phyloP scores from a whole-genome alignment of 1,139 yeast genomes.

The Blastobotrys proliferans region DNA sequence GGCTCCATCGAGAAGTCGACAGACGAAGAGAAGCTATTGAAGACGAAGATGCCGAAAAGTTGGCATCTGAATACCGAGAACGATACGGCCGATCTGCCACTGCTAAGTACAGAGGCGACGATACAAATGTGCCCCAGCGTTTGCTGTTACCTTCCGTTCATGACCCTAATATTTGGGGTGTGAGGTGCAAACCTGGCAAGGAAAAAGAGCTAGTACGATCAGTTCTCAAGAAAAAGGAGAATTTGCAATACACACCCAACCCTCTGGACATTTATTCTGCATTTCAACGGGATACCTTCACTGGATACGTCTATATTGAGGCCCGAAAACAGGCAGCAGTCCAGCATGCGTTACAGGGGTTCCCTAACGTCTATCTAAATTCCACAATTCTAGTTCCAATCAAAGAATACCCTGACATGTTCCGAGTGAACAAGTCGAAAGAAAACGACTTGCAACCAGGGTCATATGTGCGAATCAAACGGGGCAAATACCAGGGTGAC shows the following conservation, averaged over 20 bases:
- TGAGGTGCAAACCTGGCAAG: constrained; percentile 87
- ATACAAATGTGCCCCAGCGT: constrained; percentile 87
- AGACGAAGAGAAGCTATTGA: constrained; percentile 84
- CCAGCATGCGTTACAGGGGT: constrained; percentile 79
- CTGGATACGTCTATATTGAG: constrained; percentile 89
- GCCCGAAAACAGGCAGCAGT: constrained; percentile 94
- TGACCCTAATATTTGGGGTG: constrained; percentile 95
- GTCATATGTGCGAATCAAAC: constrained; percentile 80
- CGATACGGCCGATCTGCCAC: constrained; percentile 85
- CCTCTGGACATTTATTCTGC: constrained; percentile 81
- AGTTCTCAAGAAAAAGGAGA: constrained; percentile 70
- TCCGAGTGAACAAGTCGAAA: constrained; percentile 83
- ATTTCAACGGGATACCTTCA: constrained; percentile 89
- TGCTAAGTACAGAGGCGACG: constrained; percentile 82
- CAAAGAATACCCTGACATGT: constrained; percentile 88
- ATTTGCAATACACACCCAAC: constrained; percentile 55
- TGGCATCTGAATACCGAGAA: constrained; percentile 90
- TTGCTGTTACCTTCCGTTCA: constrained; percentile 90
- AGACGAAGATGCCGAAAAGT: constrained; percentile 91
- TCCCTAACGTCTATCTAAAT: constrained; percentile 72
- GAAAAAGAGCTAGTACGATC: constrained; percentile 89
- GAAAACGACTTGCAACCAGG: constrained; percentile 91
- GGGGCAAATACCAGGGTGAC: constrained; percentile 92
- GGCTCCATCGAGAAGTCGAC: constrained; percentile 88
- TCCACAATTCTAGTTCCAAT: constrained; percentile 86